Percentiles rank a stretch among this genome's conserved stretches.
These are phyloP conservation scores for Cercospora janseana DNA, from an alignment of 2,329 filamentous ascomycete species.

Conservation along the genomic window DNA sequence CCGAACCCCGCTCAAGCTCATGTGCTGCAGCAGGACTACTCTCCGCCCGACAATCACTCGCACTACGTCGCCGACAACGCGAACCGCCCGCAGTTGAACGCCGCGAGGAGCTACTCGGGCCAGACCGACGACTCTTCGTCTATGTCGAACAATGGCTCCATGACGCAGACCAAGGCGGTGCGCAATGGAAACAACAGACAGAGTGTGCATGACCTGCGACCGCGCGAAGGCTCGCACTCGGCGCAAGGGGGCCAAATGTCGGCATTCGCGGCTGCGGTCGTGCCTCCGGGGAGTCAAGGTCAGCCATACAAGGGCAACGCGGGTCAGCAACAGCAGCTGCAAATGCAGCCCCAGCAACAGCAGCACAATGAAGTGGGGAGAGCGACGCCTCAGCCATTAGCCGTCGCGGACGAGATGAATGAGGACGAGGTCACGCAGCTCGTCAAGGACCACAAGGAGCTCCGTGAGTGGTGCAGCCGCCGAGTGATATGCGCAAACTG, in stretches of 20 bases:
- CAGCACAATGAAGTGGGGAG: conserved; percentile 31
- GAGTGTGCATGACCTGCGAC: conserved; percentile 35
- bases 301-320: conserved; percentile 40
- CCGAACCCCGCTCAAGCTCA: conserved; percentile 21
- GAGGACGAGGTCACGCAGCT: conserved; percentile 50
- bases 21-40: conserved; percentile 24
- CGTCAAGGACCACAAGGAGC: conserved; percentile 51
- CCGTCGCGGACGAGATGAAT: conserved; percentile 43
- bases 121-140: conserved; percentile 33
- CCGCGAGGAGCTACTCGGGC: conserved; percentile 35
- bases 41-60: conserved; percentile 26
- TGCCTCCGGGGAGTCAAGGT: conserved; percentile 46
- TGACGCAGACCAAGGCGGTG: conserved; percentile 31
- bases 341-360: conserved; percentile 28
- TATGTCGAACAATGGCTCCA: conserved; percentile 36
- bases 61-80: conserved; percentile 27
- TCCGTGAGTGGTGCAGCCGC: conserved; percentile 42
- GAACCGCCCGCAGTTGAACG: conserved; percentile 26
- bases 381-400: conserved; percentile 46
- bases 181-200: conserved; percentile 34
- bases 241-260: conserved; percentile 32
- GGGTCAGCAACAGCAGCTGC: conserved; percentile 28
- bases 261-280: conserved; percentile 47
- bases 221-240: conserved; percentile 31
- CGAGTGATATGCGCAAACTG: conserved; percentile 14